phyloP scores from a whole-genome alignment of 1,284 basidiomycete genomes.

The Fomitopsis schrenkii region DNA sequence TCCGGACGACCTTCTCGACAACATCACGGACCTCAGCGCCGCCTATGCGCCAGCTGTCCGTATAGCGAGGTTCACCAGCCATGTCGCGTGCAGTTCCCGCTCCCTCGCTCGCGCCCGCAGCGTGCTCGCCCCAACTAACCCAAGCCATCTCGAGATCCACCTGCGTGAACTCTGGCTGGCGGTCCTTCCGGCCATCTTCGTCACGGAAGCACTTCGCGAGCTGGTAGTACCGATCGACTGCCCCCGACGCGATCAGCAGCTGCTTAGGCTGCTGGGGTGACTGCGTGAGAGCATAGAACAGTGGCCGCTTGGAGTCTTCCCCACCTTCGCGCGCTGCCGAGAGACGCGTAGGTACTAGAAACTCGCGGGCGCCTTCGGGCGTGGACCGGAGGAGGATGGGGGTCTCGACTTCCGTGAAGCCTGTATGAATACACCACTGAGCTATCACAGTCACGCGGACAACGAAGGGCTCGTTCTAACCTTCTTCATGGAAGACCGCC shows the following conservation, averaged over 20 bases:
- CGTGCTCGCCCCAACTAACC: constrained; percentile 66
- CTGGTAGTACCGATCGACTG: constrained; percentile 87
- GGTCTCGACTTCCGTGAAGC: constrained; percentile 91
- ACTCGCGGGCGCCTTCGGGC: constrained; percentile 93
- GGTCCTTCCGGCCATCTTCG: constrained; percentile 90
- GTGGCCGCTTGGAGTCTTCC: constrained; percentile 33
- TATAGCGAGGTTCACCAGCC: constrained; percentile 8
- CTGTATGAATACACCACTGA: constrained; percentile 34
- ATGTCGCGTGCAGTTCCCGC: background rate
- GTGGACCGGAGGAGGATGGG: constrained; percentile 91
- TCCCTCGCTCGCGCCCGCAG: background rate
- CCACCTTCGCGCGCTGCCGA: constrained; percentile 15
- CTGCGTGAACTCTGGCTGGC: constrained; percentile 97
- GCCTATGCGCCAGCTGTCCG: constrained; percentile 75
- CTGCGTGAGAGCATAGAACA: constrained; percentile 90
- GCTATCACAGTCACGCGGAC: background rate
- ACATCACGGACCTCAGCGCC: constrained; percentile 74
- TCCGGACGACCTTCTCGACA: constrained; percentile 68
- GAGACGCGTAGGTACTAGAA: constrained; percentile 85
- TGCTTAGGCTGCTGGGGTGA: constrained; percentile 97
- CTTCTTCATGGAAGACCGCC: constrained; percentile 68
- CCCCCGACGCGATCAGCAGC: constrained; percentile 88
- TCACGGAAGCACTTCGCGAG: constrained; percentile 94
- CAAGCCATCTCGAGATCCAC: constrained; percentile 97
- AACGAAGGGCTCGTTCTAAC: constrained; percentile 33